Evolutionary conservation across 2,329 filamentous ascomycete species (phyloP).

Genomic region (Claviceps purpurea): DNA sequence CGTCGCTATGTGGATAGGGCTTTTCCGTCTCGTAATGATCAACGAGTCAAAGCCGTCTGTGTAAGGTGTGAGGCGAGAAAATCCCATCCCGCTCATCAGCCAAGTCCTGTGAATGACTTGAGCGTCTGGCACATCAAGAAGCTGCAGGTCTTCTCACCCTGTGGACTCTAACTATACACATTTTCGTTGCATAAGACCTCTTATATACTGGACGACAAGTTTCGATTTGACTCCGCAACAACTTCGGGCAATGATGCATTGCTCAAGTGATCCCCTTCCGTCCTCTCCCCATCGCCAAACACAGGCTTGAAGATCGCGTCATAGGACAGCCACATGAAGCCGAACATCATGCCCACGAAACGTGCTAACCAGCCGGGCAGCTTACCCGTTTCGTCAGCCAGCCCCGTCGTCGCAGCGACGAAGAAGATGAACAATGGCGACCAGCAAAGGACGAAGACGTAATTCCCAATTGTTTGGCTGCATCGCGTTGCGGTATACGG

Average conservation of each 20-base stretch:
- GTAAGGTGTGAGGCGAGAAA: no score
- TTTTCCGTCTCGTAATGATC: no score
- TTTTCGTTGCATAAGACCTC: no score
- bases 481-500: slow-evolving; percentile 56
- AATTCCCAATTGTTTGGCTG: slow-evolving; percentile 52
- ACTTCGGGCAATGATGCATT: not conserved
- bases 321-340: slow-evolving; percentile 30
- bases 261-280: slow-evolving; percentile 15
- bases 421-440: slow-evolving; percentile 40
- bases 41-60: no score
- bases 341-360: slow-evolving; percentile 38
- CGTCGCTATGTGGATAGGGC: no score
- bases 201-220: not conserved
- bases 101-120: no score
- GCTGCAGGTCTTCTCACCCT: no score
- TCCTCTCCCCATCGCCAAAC: slow-evolving; percentile 81
- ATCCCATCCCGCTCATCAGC: no score
- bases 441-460: slow-evolving; percentile 48
- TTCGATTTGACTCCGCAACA: not conserved
- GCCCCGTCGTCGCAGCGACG: slow-evolving; percentile 26
- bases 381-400: slow-evolving; percentile 53
- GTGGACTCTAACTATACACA: no score
- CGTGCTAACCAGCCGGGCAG: slow-evolving; percentile 53
- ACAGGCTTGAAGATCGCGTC: slow-evolving; percentile 36
- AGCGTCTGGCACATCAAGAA: no score